These are phyloP conservation scores for Phanerochaete sordida DNA, from an alignment of 768 basidiomycete species.

Conservation along the genomic window DNA sequence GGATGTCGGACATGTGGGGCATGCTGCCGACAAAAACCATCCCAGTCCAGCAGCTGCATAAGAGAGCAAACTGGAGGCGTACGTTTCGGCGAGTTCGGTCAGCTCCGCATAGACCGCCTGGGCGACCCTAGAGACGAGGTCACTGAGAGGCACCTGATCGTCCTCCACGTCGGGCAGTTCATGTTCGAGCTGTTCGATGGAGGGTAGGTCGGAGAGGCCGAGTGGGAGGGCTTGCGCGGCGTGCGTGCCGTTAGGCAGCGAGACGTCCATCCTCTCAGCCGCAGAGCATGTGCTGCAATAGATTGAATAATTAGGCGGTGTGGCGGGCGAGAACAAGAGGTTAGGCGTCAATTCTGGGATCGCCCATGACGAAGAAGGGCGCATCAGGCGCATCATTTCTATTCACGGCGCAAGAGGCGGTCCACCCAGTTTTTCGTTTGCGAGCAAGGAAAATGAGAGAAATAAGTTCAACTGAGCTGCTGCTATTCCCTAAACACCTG, in stretches of 20 bases:
- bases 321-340: not conserved
- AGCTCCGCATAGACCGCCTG: constrained; percentile 83
- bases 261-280: not conserved
- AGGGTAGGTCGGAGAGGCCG: constrained; percentile 31
- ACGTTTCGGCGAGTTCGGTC: constrained; percentile 85
- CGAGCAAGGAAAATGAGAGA: too few species aligned
- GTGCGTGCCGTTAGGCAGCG: not conserved
- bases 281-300: constrained; percentile 1
- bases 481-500: too few species aligned
- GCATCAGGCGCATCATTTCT: not conserved
- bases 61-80: constrained; percentile 25
- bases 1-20: constrained; percentile 79
- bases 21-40: constrained; percentile 29
- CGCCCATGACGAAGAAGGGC: not conserved
- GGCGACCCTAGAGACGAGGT: constrained; percentile 70
- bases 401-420: too few species aligned
- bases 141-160: constrained; percentile 70
- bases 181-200: constrained; percentile 57
- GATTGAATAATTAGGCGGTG: constrained; percentile 1
- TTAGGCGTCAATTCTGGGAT: not conserved
- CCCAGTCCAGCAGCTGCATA: not conserved
- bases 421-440: too few species aligned
- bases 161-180: constrained; percentile 74
- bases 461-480: too few species aligned
- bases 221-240: constrained; percentile 19